Conservation (phyloP, 208 protist species). For the Herpetomonas samuelpessoai region DNA sequence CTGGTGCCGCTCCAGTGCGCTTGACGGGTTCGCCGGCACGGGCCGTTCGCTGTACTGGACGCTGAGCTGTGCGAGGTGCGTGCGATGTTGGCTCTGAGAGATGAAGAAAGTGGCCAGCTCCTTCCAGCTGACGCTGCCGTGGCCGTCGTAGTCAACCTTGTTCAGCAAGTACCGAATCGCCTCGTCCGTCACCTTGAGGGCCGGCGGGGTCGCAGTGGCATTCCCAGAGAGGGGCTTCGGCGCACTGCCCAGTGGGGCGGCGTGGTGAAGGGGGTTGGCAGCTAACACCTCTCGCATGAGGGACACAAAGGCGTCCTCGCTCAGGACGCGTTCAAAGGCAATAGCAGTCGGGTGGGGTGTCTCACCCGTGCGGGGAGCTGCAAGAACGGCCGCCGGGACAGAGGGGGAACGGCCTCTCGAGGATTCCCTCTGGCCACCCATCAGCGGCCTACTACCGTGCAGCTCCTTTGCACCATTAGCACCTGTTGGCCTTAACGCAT, state of each 20-base stretch:
- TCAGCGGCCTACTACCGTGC: too few species aligned
- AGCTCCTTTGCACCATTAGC: background rate
- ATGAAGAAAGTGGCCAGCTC: conserved; percentile 78
- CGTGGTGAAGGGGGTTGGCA: background rate
- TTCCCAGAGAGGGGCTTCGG: background rate
- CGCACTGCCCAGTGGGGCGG: background rate
- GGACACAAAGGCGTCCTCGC: conserved; percentile 21
- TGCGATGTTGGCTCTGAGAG: conserved; percentile 56
- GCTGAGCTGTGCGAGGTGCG: conserved; percentile 45
- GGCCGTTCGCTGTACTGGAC: conserved; percentile 35
- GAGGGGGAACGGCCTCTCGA: too few species aligned
- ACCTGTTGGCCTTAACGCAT: too few species aligned
- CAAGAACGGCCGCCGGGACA: too few species aligned
- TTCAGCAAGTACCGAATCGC: conserved; percentile 63
- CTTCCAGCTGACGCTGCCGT: conserved; percentile 63
- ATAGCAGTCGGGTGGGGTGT: background rate
- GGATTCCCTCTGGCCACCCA: too few species aligned
- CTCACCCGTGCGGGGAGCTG: background rate
- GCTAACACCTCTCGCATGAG: conserved; percentile 4
- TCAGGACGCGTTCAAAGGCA: conserved; percentile 27
- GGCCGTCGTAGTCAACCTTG: conserved; percentile 71
- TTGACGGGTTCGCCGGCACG: conserved; percentile 23
- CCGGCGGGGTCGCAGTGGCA: too few species aligned
- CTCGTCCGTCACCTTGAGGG: conserved; percentile 24
- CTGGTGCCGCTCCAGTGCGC: conserved; percentile 22